These are phyloP conservation scores for Rhypophila decipiens DNA, from an alignment of 495 filamentous ascomycete genomes.

Conservation along the genomic window DNA sequence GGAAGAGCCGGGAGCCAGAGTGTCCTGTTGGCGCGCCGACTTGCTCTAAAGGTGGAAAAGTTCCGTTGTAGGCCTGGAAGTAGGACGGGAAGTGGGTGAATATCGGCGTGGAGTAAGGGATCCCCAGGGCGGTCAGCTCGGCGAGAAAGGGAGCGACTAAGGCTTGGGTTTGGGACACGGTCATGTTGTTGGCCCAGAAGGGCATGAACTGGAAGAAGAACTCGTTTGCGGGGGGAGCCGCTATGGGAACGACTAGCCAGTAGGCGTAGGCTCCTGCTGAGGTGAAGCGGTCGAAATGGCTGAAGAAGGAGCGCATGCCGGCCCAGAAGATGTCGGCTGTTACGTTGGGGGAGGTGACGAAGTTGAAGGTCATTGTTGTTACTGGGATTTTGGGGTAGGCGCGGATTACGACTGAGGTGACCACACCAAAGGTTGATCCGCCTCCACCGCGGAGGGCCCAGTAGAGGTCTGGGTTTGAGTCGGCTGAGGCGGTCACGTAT, in stretches of 20 bases:
- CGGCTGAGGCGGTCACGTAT: slow-evolving; percentile 45
- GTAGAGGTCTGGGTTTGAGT: slow-evolving; percentile 51
- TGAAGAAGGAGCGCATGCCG: slow-evolving; percentile 40
- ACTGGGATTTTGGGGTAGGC: slow-evolving; percentile 36
- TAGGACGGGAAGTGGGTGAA: slow-evolving; percentile 44
- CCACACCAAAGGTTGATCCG: slow-evolving; percentile 53
- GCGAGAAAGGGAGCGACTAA: slow-evolving; percentile 43
- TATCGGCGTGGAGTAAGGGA: slow-evolving; percentile 35
- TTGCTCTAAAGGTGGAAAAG: slow-evolving; percentile 38
- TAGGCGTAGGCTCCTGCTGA: slow-evolving; percentile 55
- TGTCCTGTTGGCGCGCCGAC: slow-evolving; percentile 34
- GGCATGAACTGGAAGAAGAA: slow-evolving; percentile 40
- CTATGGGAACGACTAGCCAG: slow-evolving; percentile 22
- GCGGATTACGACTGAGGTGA: slow-evolving; percentile 43
- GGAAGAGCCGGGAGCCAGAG: slow-evolving; percentile 48
- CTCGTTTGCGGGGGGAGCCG: slow-evolving; percentile 13
- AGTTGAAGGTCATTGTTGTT: slow-evolving; percentile 30
- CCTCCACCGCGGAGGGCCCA: slow-evolving; percentile 61
- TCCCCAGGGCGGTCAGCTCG: slow-evolving; percentile 25
- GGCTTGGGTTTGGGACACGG: slow-evolving; percentile 31
- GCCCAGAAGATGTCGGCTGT: slow-evolving; percentile 43
- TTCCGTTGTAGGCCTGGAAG: slow-evolving; percentile 39
- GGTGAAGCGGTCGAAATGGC: slow-evolving; percentile 40
- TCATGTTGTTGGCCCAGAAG: slow-evolving; percentile 48
- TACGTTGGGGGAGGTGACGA: slow-evolving; percentile 23